Evolutionary conservation across 2,329 filamentous ascomycete species (phyloP).

Genomic region (Phoma sp.): DNA sequence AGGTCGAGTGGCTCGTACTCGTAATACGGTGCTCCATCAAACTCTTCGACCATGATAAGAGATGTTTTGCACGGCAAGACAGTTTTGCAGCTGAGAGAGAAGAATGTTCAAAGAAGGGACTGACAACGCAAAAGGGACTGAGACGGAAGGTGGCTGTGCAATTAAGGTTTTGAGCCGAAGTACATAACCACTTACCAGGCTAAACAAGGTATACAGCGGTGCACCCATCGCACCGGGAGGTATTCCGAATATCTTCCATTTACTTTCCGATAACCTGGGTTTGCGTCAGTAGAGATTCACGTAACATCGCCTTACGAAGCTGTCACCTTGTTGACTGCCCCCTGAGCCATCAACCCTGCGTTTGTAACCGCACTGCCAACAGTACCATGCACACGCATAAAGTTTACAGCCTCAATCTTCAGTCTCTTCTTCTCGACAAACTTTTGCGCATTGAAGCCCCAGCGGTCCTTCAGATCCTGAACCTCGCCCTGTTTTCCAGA

Average conservation of each 20-base stretch:
- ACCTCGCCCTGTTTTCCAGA: slow-evolving; percentile 23
- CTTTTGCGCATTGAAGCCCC: slow-evolving; percentile 28
- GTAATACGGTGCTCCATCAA: too few species aligned
- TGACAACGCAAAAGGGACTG: too few species aligned
- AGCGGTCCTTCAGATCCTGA: slow-evolving; percentile 33
- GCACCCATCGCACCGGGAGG: too few species aligned
- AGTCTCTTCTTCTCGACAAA: slow-evolving; percentile 29
- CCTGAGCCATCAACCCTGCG: slow-evolving; percentile 24
- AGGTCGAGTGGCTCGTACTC: too few species aligned
- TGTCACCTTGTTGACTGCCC: slow-evolving; percentile 23
- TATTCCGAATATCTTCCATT: background rate
- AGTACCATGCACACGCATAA: slow-evolving; percentile 28
- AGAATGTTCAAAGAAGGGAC: too few species aligned
- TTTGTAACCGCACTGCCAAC: slow-evolving; percentile 24
- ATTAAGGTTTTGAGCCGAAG: too few species aligned
- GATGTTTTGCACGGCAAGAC: too few species aligned
- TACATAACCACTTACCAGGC: too few species aligned
- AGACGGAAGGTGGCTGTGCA: too few species aligned
- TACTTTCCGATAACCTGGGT: slow-evolving; percentile 4
- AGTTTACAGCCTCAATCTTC: slow-evolving; percentile 24
- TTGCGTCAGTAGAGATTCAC: background rate
- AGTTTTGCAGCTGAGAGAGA: too few species aligned
- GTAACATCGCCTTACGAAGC: background rate
- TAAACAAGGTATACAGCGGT: too few species aligned
- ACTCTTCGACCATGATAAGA: too few species aligned